Conservation (phyloP, 2,329 filamentous ascomycete species). For the Tympanopsis confertula region DNA sequence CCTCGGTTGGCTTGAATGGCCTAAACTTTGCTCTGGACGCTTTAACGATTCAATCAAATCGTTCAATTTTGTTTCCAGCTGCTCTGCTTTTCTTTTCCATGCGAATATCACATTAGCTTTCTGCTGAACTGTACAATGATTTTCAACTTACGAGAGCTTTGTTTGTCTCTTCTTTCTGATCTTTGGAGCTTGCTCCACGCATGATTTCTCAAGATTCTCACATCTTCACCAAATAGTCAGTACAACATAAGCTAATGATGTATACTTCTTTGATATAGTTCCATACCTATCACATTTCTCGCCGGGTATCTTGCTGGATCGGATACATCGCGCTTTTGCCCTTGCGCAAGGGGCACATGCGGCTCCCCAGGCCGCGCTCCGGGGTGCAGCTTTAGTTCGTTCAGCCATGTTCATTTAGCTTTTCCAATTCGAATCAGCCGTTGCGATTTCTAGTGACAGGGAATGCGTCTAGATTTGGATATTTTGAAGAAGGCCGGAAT, state of each 20-base stretch:
- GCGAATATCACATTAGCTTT: constrained; percentile 1
- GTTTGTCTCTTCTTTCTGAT: constrained; percentile 37
- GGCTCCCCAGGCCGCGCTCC: constrained; percentile 27
- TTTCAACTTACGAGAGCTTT: constrained; percentile 33
- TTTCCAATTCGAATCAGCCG: too few species aligned
- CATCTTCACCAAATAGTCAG: constrained; percentile 20
- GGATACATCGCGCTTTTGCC: constrained; percentile 37
- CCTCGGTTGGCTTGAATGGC: too few species aligned
- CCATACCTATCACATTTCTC: constrained; percentile 29
- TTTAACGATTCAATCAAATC: too few species aligned
- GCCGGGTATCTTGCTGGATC: constrained; percentile 20
- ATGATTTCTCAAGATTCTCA: constrained; percentile 33
- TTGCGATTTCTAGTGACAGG: too few species aligned
- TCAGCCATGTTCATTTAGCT: too few species aligned
- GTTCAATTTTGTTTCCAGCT: too few species aligned
- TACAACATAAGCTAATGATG: constrained; percentile 14
- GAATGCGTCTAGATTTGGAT: too few species aligned
- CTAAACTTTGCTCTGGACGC: too few species aligned
- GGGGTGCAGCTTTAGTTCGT: too few species aligned
- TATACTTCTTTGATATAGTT: background rate
- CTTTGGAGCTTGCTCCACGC: constrained; percentile 31
- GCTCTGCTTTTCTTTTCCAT: constrained; percentile 1
- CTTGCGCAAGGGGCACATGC: constrained; percentile 34
- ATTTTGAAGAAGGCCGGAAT: too few species aligned
- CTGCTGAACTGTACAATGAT: background rate